Percentiles rank a stretch among this genome's conserved stretches.
These are phyloP conservation scores for Plectosphaerella plurivora DNA, from an alignment of 2,329 filamentous ascomycete genomes.

Conservation along the genomic window DNA sequence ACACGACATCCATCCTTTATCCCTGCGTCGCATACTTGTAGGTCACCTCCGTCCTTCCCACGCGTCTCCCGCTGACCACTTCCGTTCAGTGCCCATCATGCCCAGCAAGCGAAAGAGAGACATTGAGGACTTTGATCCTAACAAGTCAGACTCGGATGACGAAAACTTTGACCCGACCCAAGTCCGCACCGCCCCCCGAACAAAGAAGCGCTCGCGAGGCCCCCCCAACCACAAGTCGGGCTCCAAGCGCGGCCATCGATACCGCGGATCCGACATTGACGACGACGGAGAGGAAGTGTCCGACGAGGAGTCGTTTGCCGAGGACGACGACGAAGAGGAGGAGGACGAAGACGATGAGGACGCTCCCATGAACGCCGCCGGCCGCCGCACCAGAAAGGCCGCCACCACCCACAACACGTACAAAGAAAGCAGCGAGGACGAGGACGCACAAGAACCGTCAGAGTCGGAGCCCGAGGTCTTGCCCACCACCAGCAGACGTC, in stretches of 20 bases:
- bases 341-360: conserved; percentile 34
- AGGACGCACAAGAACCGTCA: conserved; percentile 12
- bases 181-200: conserved; percentile 32
- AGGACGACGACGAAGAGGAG: conserved; percentile 30
- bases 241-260: conserved; percentile 35
- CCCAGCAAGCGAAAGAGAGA: conserved; percentile 53
- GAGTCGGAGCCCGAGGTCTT: too few species aligned
- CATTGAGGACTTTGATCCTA: conserved; percentile 56
- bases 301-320: conserved; percentile 43
- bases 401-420: conserved; percentile 42
- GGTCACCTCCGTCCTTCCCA: background rate
- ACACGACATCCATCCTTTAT: background rate
- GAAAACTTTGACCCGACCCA: conserved; percentile 59
- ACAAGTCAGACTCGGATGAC: conserved; percentile 62
- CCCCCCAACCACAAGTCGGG: conserved; percentile 31
- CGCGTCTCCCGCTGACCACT: background rate
- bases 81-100: conserved; percentile 23
- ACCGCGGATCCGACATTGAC: conserved; percentile 59
- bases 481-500: too few species aligned
- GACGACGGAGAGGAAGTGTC: conserved; percentile 52
- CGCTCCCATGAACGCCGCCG: conserved; percentile 39
- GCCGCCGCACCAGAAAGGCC: conserved; percentile 43
- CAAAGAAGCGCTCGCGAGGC: conserved; percentile 28
- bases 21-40: background rate
- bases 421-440: conserved; percentile 39